Percentiles rank a stretch among this genome's conserved stretches.
Evolutionary conservation across 331 rosid species (phyloP).

Genomic region (Quercus tomentella): DNA sequence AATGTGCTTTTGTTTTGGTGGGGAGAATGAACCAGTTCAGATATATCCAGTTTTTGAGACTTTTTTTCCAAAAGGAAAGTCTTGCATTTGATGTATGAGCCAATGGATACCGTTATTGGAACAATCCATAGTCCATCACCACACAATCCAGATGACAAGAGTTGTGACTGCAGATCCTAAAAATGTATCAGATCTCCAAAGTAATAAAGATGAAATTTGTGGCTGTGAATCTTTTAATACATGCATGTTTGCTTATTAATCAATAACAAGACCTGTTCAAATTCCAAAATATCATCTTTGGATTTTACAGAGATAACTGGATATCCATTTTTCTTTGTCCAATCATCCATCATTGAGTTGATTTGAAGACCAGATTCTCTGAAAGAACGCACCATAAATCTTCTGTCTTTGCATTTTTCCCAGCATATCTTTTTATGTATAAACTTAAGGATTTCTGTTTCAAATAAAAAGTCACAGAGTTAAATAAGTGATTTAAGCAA

Average conservation of each 20-base stretch:
- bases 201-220: background rate
- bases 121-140: conserved; percentile 75
- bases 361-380: conserved; percentile 69
- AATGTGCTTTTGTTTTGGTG: conserved; percentile 14
- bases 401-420: conserved; percentile 72
- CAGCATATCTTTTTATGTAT: conserved; percentile 57
- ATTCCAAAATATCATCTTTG: conserved; percentile 49
- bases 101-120: conserved; percentile 59
- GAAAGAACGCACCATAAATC: conserved; percentile 77
- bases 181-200: conserved; percentile 14
- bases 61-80: conserved; percentile 57
- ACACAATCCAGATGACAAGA: conserved; percentile 51
- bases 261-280: conserved; percentile 55
- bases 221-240: background rate
- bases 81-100: conserved; percentile 50
- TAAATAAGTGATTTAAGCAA: background rate
- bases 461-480: conserved; percentile 19
- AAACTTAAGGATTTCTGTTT: conserved; percentile 66
- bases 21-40: conserved; percentile 25
- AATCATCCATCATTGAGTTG: conserved; percentile 57
- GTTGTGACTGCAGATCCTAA: conserved; percentile 58
- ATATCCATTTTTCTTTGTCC: conserved; percentile 83
- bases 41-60: conserved; percentile 36
- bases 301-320: conserved; percentile 64
- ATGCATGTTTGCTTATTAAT: background rate